These are phyloP conservation scores for Candida orba DNA, from an alignment of 805 yeast genomes.

Conservation along the genomic window DNA sequence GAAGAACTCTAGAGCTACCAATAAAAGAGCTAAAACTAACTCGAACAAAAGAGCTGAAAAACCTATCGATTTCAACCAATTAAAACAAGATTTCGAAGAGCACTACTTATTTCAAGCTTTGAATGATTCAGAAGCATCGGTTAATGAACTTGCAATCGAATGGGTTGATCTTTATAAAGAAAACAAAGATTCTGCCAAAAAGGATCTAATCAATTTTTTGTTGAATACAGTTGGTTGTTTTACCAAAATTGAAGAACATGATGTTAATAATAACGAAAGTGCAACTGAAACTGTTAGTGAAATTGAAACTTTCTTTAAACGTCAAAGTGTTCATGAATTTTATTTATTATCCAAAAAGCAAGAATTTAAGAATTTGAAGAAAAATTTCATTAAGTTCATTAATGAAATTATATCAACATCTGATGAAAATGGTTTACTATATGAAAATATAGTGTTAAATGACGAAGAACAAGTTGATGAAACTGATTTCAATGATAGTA, in stretches of 20 bases:
- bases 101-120: constrained; percentile 45
- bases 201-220: constrained; percentile 59
- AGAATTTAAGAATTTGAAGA: constrained; percentile 40
- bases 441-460: constrained; percentile 26
- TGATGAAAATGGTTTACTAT: constrained; percentile 57
- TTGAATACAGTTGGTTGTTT: constrained; percentile 69
- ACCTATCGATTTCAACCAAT: constrained; percentile 26
- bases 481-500: constrained; percentile 25
- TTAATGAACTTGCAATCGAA: constrained; percentile 43
- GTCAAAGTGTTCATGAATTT: constrained; percentile 60
- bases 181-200: constrained; percentile 41
- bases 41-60: constrained; percentile 4
- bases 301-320: constrained; percentile 52
- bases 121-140: constrained; percentile 40
- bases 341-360: constrained; percentile 52
- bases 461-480: constrained; percentile 28
- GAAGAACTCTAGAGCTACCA: neutral
- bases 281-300: constrained; percentile 71
- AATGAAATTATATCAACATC: constrained; percentile 41
- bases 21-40: too few relatives aligned
- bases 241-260: constrained; percentile 64
- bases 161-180: constrained; percentile 50
- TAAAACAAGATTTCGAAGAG: constrained; percentile 37
- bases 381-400: constrained; percentile 50
- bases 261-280: constrained; percentile 60